These are phyloP conservation scores for Yamadazyma sp. DNA, from an alignment of 805 yeast genomes.

Conservation along the genomic window DNA sequence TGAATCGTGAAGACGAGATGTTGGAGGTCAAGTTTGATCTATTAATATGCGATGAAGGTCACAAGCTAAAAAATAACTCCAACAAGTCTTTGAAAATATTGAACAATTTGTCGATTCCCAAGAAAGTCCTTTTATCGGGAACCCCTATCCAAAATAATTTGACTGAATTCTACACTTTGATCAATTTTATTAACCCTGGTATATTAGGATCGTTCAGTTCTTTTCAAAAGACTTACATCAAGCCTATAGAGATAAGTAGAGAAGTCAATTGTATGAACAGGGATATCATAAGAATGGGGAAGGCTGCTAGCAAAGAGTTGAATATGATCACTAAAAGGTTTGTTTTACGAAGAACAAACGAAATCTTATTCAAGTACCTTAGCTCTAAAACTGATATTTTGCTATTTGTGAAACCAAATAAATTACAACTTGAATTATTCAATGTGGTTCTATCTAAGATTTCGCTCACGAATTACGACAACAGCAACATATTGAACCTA, in stretches of 20 bases:
- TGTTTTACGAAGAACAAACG: conserved; percentile 70
- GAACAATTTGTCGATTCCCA: conserved; percentile 50
- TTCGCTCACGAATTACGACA: conserved; percentile 5
- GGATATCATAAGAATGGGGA: conserved; percentile 54
- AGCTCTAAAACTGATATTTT: conserved; percentile 77
- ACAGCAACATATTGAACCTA: conserved; percentile 55
- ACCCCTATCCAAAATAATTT: conserved; percentile 95
- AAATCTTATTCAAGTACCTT: conserved; percentile 53
- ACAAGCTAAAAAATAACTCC: conserved; percentile 72
- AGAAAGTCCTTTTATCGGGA: conserved; percentile 73
- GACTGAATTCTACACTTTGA: conserved; percentile 74
- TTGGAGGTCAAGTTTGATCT: conserved; percentile 55
- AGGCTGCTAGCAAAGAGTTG: conserved; percentile 60
- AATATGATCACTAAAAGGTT: conserved; percentile 63
- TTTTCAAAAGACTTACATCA: conserved; percentile 61
- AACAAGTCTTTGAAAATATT: conserved; percentile 72
- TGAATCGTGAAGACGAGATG: conserved; percentile 53
- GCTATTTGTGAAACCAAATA: conserved; percentile 75
- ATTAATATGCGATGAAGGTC: conserved; percentile 94
- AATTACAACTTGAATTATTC: conserved; percentile 57
- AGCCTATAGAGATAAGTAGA: conserved; percentile 72
- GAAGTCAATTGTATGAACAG: conserved; percentile 56
- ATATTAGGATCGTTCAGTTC: conserved; percentile 60
- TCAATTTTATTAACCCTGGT: conserved; percentile 84
- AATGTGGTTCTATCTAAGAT: conserved; percentile 32